phyloP scores from a whole-genome alignment of 129 eudicot species.

The sunflower (Helianthus annuus) region HanXRQr2.0-SUNRISE NC_035440.2:119218943-119219442 shows the following conservation, averaged over 20 bases:
- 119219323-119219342: too few relatives aligned
- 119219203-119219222: conserved; percentile 58
- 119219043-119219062: not conserved
- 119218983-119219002: not conserved
- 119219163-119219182: conserved; percentile 65
- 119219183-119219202: conserved; percentile 64
- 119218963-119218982: not conserved
- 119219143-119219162: conserved; percentile 54
- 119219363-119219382: too few relatives aligned
- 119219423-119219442: too few relatives aligned
- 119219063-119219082: conserved; percentile 41
- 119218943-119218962: too few relatives aligned
- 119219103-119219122: conserved; percentile 65
- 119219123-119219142: conserved; percentile 57
- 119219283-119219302: conserved; percentile 38
- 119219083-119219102: conserved; percentile 49
- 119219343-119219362: too few relatives aligned
- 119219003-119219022: not conserved
- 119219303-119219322: not conserved
- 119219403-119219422: too few relatives aligned
- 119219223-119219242: conserved; percentile 61
- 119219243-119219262: conserved; percentile 71
- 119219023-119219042: not conserved
- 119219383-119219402: too few relatives aligned
- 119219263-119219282: conserved; percentile 73